Evolutionary conservation across 768 basidiomycete species (phyloP).

Genomic region (Amanita rubescens): DNA sequence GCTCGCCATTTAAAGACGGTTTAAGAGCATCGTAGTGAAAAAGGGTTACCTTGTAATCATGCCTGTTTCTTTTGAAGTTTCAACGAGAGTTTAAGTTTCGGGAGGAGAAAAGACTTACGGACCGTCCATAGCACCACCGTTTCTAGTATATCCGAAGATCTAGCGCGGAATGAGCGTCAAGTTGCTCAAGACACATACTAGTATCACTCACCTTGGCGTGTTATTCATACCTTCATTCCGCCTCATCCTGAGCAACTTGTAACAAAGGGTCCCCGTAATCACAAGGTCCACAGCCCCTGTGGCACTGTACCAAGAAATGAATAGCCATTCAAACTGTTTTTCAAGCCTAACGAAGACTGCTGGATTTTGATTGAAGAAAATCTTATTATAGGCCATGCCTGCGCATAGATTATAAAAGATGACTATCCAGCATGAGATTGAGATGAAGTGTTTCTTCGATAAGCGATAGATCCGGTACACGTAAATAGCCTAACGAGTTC

Average conservation of each 20-base stretch:
- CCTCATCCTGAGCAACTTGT: neutral
- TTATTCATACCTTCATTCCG: neutral
- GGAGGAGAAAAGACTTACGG: neutral
- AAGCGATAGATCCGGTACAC: neutral
- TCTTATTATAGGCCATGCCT: neutral
- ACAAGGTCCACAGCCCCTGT: neutral
- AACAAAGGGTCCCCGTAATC: neutral
- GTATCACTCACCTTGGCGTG: neutral
- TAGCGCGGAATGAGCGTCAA: neutral
- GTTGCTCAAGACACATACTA: neutral
- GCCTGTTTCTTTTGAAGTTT: slow-evolving; percentile 1
- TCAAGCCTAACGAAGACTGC: neutral
- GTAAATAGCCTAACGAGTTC: neutral
- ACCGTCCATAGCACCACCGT: neutral
- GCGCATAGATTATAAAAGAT: neutral
- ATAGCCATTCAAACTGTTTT: neutral
- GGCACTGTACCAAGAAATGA: neutral
- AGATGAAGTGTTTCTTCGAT: neutral
- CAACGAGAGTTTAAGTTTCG: neutral
- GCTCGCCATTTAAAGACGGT: no score
- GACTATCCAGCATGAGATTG: neutral
- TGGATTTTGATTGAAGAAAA: neutral
- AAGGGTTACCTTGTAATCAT: neutral
- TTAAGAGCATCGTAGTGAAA: neutral
- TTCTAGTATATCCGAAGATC: neutral